Base-by-base conservation (phyloP, 1,139 yeast species). In the Candida pseudoviswanathii region DNA sequence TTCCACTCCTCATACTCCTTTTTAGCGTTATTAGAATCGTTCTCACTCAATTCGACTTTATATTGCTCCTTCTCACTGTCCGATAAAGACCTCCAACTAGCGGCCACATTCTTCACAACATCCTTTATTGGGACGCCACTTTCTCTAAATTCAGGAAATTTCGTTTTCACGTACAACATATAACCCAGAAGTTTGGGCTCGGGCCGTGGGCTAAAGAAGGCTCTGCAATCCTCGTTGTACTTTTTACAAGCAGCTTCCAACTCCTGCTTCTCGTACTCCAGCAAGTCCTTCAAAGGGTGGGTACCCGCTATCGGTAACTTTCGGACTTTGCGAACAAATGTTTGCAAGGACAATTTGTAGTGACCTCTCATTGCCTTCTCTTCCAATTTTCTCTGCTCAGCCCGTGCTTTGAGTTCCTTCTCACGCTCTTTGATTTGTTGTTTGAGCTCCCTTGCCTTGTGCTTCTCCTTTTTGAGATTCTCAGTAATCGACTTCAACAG, bases 161-260 rank as follows among this genome's bases (percentile, higher is more conserved):
- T 63, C 41, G 68, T 63, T 51, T 67, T 61, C 38, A 73, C 61
- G 49, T 56, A 75, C 30, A n/a, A n/a, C n/a, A n/a, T n/a, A 27
- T 27, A 5, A 5, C 8, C 7, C 30, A 27, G 8, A 5, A 5
- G 30, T 5, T 27, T 27, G 30, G 30, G 30, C n/a, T n/a, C 5
- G 8, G 78, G 78, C 43, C 78, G 69, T 5, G 76, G 73, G 2
- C 65, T 60, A 56, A 58, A 73, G 9, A 61, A 53, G 43, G 63
- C 51, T 43, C 56, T 52, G 45, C 59, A 59, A 46, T 64, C 64
- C 5, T 60, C 67, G 54, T 74, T 72, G 54, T 57, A 58, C 32
- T 58, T 63, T 21, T 63, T 64, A 21, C 73, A 73, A 46, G 63
- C 59, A 4, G 49, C 55, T 27, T 57, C 49, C 52, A 50, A 72